Conservation (phyloP, 441 rosid genomes). For the Omphalea diandra region DNA sequence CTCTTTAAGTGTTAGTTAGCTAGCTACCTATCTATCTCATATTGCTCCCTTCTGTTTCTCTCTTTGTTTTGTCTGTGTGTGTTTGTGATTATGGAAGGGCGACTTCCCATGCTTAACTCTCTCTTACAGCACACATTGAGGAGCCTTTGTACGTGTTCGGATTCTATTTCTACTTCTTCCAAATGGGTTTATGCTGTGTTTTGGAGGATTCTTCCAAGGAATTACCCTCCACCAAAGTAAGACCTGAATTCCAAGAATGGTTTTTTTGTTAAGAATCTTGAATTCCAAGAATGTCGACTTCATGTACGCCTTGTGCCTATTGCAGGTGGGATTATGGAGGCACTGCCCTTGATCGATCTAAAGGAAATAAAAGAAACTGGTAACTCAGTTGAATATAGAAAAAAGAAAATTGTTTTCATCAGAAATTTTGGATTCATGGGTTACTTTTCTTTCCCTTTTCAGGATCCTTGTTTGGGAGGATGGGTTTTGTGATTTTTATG, state of each 20-base stretch:
- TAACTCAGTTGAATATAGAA: conserved; percentile 23
- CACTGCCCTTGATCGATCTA: conserved; percentile 56
- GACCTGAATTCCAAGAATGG: conserved; percentile 6
- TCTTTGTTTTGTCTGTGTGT: neutral
- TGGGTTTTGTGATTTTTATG: conserved; percentile 64
- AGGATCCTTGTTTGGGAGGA: conserved; percentile 88
- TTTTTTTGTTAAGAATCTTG: no score
- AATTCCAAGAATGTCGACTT: no score
- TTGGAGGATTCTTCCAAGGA: conserved; percentile 72
- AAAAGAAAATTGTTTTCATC: neutral
- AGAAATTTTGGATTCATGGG: neutral
- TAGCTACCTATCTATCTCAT: no score
- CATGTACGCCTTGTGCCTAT: neutral
- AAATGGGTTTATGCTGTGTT: conserved; percentile 78
- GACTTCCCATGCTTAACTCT: conserved; percentile 61
- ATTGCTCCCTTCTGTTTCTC: neutral
- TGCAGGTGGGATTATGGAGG: conserved; percentile 80
- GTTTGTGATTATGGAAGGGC: conserved; percentile 48
- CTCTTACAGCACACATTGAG: conserved; percentile 59
- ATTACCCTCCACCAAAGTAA: conserved; percentile 79
- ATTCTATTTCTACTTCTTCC: conserved; percentile 47
- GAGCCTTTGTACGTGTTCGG: conserved; percentile 45
- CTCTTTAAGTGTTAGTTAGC: conserved; percentile 7
- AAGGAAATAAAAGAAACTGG: conserved; percentile 77
- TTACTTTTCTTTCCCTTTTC: conserved; percentile 12